Base-by-base conservation (phyloP, 768 basidiomycete genomes). In the Termitomyces titanicus region DNA sequence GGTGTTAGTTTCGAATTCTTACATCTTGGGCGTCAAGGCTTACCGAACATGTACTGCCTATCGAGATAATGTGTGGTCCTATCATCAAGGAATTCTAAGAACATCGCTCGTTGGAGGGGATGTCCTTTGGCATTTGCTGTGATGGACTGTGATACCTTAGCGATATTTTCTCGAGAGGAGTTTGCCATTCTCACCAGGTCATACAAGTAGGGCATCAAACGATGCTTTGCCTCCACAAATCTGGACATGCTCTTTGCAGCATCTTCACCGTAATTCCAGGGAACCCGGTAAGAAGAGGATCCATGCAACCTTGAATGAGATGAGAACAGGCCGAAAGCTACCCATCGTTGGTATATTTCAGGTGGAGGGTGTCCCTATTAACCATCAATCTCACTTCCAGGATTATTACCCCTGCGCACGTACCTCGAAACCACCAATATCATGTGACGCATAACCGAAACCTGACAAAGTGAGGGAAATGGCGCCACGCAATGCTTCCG, bases 351-450 rank as follows among this genome's bases (percentile, higher is more conserved):
- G 64, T 86, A 89, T 42, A 89, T 81, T 61, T 84, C 82, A 0
- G 84, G 79, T 9, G 82, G 80, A 3, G 86, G 86, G 50, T 81
- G 82, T 10, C 86, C 86, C 80, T 84, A 57, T 47, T 46, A 29
- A 29, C 34, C 13, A 20, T 9, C 50, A 40, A 7, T 42, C 17
- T 1, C 13, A 18, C 15, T 11, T 35, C n/a, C n/a, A n/a, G n/a
- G n/a, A 37, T 25, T 7, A 29, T 9, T 31, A 17, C 11, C 31
- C 9, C 8, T 17, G 11, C 7, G 5, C 29, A 59, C 73, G 43
- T 44, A 79, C 82, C 73, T 89, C 87, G 59, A 88, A 90, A 1
- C 88, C 88, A 24, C 87, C 88, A 53, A 91, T 88, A 63, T 91
- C 88, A 66, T 88, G 86, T 17, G 84, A 84, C 7, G 85, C 80